Conservation (phyloP, 1,284 basidiomycete genomes). For the Heterobasidion irregulare region DNA sequence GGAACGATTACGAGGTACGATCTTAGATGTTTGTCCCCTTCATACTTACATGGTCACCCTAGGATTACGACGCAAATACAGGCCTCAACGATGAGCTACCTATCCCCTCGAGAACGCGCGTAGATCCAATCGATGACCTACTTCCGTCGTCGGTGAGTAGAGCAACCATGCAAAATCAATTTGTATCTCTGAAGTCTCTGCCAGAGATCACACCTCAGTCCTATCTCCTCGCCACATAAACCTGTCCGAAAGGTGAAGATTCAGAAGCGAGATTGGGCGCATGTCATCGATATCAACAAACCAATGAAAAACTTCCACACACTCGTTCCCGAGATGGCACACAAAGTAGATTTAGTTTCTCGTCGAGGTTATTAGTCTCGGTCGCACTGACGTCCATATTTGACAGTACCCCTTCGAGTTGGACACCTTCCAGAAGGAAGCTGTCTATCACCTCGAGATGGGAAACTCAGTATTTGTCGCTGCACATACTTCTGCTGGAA, state of each 20-base stretch:
- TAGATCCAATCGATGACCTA: slow-evolving; percentile 70
- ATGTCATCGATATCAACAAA: slow-evolving; percentile 90
- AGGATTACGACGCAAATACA: slow-evolving; percentile 11
- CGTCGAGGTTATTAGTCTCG: slow-evolving; percentile 2
- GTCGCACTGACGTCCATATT: slow-evolving; percentile 9
- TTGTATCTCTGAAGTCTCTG: slow-evolving; percentile 1
- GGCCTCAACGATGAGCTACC: slow-evolving; percentile 3
- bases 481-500: slow-evolving; percentile 98
- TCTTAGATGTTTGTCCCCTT: neutral
- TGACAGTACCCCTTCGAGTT: slow-evolving; percentile 78
- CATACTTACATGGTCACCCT: neutral
- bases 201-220: slow-evolving; percentile 44
- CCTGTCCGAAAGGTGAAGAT: slow-evolving; percentile 33
- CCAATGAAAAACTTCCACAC: slow-evolving; percentile 84
- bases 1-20: neutral
- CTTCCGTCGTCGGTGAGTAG: slow-evolving; percentile 68
- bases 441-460: slow-evolving; percentile 95
- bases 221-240: slow-evolving; percentile 31
- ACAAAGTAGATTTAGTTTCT: slow-evolving; percentile 41
- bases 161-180: slow-evolving; percentile 1
- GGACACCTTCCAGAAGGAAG: slow-evolving; percentile 95
- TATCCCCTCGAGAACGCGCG: slow-evolving; percentile 13
- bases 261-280: slow-evolving; percentile 94
- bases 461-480: slow-evolving; percentile 99
- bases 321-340: slow-evolving; percentile 87